Conservation (phyloP, 257 asterid species). For the Solanum appendiculatum region DNA sequence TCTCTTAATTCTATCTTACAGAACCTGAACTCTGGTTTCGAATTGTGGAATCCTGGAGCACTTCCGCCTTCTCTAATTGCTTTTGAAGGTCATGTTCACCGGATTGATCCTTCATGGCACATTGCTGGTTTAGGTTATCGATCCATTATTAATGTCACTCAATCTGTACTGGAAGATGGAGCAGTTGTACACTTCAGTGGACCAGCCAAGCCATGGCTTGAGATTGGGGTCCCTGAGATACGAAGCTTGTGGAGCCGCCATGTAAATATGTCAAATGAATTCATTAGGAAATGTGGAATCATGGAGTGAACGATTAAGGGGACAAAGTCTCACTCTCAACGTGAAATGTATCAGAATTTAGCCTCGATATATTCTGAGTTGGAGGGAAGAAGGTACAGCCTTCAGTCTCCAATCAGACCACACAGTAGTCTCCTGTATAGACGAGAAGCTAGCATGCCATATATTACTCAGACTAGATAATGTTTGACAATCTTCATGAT, state of each 20-base stretch:
- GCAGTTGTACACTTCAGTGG: conserved; percentile 85
- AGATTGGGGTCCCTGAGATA: conserved; percentile 43
- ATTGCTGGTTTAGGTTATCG: conserved; percentile 64
- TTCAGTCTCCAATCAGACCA: conserved; percentile 62
- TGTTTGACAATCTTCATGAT: conserved; percentile 7
- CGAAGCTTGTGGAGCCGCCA: conserved; percentile 57
- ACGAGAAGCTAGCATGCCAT: conserved; percentile 17
- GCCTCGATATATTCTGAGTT: conserved; percentile 29
- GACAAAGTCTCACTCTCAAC: conserved; percentile 4
- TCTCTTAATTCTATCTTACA: conserved; percentile 10
- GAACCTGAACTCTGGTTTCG: conserved; percentile 59
- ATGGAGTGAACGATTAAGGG: conserved; percentile 15
- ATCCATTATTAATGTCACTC: conserved; percentile 8
- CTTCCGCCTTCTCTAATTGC: conserved; percentile 81
- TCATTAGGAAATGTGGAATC: conserved; percentile 49
- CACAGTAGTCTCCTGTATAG: conserved; percentile 19
- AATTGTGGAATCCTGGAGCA: conserved; percentile 73
- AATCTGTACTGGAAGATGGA: conserved; percentile 29
- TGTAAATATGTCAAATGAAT: conserved; percentile 54
- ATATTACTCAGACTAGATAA: conserved; percentile 11
- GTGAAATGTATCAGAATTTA: conserved; percentile 12
- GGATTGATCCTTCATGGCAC: conserved; percentile 62
- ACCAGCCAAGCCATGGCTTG: conserved; percentile 94
- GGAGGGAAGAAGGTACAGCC: conserved; percentile 90
- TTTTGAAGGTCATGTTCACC: conserved; percentile 60